Conservation (phyloP, 2,329 filamentous ascomycete genomes). For the Fusarium sarcochroum region DNA sequence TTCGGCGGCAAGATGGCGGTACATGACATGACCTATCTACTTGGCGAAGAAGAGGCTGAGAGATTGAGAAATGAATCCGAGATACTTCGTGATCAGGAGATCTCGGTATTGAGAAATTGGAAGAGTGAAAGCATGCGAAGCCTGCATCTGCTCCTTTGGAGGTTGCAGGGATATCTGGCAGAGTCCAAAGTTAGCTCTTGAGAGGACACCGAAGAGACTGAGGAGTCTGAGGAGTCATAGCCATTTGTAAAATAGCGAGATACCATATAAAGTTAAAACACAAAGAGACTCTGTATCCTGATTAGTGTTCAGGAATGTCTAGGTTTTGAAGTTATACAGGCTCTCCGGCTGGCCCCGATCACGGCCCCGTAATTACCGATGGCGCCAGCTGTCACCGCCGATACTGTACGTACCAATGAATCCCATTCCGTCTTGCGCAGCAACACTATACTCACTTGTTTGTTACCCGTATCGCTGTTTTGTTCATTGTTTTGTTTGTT, state of each 20-base stretch:
- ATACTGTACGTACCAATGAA: conserved; percentile 6
- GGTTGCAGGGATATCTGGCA: conserved; percentile 68
- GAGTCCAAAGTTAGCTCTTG: conserved; percentile 22
- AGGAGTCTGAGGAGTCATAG: neutral
- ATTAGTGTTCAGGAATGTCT: neutral
- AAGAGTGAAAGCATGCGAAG: conserved; percentile 57
- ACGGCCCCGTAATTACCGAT: conserved; percentile 23
- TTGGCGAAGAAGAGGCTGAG: conserved; percentile 63
- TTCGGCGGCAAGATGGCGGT: conserved; percentile 61
- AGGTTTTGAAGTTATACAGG: neutral
- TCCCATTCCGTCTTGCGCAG: conserved; percentile 10
- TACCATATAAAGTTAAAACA: neutral
- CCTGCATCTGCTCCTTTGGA: conserved; percentile 69
- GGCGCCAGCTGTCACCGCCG: conserved; percentile 26
- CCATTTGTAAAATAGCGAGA: conserved; percentile 12
- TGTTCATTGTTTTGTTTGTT: neutral
- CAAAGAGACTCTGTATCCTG: neutral
- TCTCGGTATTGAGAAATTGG: conserved; percentile 60
- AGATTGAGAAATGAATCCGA: conserved; percentile 55
- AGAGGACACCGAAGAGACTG: neutral
- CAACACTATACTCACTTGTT: neutral
- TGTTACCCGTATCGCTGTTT: neutral
- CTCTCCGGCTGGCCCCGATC: conserved; percentile 13
- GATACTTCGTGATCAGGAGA: conserved; percentile 55
- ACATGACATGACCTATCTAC: conserved; percentile 65